Base-by-base conservation (phyloP, 1,284 basidiomycete species). In the Bothia castanella region DNA sequence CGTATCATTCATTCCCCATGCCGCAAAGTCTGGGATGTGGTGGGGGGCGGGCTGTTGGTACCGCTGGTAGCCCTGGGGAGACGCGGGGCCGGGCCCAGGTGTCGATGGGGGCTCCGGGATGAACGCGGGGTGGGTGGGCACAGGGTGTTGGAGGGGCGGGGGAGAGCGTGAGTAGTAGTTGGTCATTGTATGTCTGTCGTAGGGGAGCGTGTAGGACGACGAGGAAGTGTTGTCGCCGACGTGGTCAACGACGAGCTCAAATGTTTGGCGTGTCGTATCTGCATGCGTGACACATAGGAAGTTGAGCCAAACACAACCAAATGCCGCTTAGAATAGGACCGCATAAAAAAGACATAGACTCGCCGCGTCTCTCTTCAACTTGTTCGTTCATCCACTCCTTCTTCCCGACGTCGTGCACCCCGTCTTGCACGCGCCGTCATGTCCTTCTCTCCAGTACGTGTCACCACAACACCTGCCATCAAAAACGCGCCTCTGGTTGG, bases 1-100 rank as follows among this genome's bases (percentile, higher is more conserved):
- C 4, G 92, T 85, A 66, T 94, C 91, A 68, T 97, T 89, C 70
- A 98, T 80, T 0, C 86, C 85, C 87, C 87, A 91, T 17, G 85
- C 83, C 1, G 76, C 76, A 58, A 85, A 86, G 61, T 86, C 79
- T 5, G 78, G 73, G 25, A 64, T 58, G 63, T 47, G 69, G 66
- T 54, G 69, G 65, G 21, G 66, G 51, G 40, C 61, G 59, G 64
- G 74, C 70, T 50, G 75, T 66, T 42, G 48, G 64, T 79, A 90
- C 14, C 88, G 80, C 63, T 88, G 83, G 71, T 89, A 90, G 37
- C 84, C 84, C 50, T 85, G 79, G 30, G 88, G 81, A 6, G 85
- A 88, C 0, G 57, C 61, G 14, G 66, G 64, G 0, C 51, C 62
- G 0, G 61, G 62, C 21, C 73, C 78, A 0, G 90, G 90, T 0